Percentiles rank a stretch among this genome's conserved stretches.
Conservation (phyloP, 139 green algal genomes). For the Chlorella sp. region DNA sequence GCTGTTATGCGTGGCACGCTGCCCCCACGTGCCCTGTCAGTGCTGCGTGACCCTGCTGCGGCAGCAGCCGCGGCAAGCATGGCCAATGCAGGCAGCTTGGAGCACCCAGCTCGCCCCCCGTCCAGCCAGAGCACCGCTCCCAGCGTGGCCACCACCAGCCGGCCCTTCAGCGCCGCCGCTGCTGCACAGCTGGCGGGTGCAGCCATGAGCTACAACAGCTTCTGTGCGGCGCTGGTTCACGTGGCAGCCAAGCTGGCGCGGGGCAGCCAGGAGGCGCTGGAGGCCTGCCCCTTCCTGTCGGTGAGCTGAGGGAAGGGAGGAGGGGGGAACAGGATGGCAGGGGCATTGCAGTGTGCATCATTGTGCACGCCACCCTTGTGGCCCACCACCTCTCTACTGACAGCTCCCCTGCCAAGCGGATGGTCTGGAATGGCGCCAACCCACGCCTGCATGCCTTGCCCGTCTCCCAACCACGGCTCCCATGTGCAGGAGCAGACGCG, state of each 20-base stretch:
- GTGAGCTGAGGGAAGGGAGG: conserved; percentile 9
- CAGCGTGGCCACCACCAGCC: neutral
- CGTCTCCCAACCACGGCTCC: neutral
- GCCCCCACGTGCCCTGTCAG: neutral
- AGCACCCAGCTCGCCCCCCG: conserved; percentile 1
- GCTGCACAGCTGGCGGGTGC: neutral
- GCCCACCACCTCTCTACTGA: neutral
- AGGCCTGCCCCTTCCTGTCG: conserved; percentile 63
- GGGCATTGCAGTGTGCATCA: neutral
- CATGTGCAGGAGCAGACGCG: conserved; percentile 17
- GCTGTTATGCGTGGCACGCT: conserved; percentile 46
- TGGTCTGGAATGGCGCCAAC: too few relatives aligned
- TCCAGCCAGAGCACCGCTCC: neutral
- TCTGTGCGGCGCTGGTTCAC: conserved; percentile 63
- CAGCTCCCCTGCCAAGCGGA: neutral
- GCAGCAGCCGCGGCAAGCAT: too few relatives aligned
- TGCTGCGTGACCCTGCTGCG: too few relatives aligned
- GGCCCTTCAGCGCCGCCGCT: neutral
- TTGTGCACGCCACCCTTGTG: neutral
- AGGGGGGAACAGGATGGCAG: neutral
- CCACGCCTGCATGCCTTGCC: neutral
- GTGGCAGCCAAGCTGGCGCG: conserved; percentile 41
- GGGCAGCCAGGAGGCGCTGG: conserved; percentile 2
- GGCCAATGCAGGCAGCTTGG: neutral
- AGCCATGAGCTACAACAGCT: conserved; percentile 59